Evolutionary conservation across 768 basidiomycete species (phyloP).

Genomic region (Fistulinella prunicolor): DNA sequence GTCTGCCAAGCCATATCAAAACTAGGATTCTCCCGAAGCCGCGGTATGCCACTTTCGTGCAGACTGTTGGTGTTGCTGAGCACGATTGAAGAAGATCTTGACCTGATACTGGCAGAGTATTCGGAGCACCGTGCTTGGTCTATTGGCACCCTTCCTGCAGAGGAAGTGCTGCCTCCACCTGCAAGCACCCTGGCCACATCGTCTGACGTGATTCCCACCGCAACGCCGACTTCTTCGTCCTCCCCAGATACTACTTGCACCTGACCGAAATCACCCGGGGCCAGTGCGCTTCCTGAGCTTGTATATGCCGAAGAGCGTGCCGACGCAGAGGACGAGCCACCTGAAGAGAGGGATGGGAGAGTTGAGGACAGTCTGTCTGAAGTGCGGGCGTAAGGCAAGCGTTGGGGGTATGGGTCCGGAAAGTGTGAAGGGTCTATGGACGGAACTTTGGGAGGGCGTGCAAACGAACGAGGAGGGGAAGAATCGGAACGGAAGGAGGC

Average conservation of each 20-base stretch:
- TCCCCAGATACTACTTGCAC: constrained; percentile 62
- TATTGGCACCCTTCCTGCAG: constrained; percentile 48
- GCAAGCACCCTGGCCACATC: constrained; percentile 60
- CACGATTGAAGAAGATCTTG: constrained; percentile 67
- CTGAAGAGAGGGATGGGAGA: constrained; percentile 64
- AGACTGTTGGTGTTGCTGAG: constrained; percentile 40
- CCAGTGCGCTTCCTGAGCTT: constrained; percentile 60
- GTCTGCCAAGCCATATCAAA: constrained; percentile 75
- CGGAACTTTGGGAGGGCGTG: constrained; percentile 43
- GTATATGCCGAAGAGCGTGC: constrained; percentile 79
- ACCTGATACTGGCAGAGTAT: constrained; percentile 60
- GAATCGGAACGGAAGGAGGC: constrained; percentile 37
- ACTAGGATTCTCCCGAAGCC: constrained; percentile 62
- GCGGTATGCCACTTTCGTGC: constrained; percentile 42
- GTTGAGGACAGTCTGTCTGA: constrained; percentile 35
- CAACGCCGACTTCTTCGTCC: constrained; percentile 51
- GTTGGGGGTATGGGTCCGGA: constrained; percentile 70
- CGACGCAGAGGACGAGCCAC: constrained; percentile 66
- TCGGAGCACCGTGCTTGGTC: constrained; percentile 77
- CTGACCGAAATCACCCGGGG: constrained; percentile 60
- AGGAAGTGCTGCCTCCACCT: constrained; percentile 46
- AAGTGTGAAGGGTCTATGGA: constrained; percentile 63
- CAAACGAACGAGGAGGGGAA: constrained; percentile 36
- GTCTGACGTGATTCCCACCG: constrained; percentile 64
- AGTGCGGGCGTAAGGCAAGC: constrained; percentile 42